A percentile compares a stretch with the other conserved stretches of the same genome.
These are phyloP conservation scores for Paraphoma chrysanthemicola DNA, from an alignment of 2,329 filamentous ascomycete species.

Conservation along the genomic window DNA sequence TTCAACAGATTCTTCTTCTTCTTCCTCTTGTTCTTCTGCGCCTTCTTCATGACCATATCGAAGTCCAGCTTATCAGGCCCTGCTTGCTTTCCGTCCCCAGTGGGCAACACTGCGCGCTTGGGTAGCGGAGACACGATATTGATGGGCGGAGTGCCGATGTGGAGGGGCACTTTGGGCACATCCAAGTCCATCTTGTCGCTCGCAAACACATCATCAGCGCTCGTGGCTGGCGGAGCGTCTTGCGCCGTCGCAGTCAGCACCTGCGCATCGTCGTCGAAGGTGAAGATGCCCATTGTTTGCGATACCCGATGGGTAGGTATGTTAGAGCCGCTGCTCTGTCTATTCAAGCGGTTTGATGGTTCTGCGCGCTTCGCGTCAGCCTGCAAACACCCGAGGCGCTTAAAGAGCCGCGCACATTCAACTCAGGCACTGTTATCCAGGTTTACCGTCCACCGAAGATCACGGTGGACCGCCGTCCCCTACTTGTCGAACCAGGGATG, in stretches of 20 bases:
- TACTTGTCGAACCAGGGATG: slow-evolving; percentile 56
- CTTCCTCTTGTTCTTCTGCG: slow-evolving; percentile 48
- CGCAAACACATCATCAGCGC: slow-evolving; percentile 24
- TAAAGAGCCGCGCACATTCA: slow-evolving; percentile 32
- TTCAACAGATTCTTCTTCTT: slow-evolving; percentile 46
- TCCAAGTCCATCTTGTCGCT: slow-evolving; percentile 35
- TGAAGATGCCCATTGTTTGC: slow-evolving; percentile 41
- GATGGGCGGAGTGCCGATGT: slow-evolving; percentile 46
- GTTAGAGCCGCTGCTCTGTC: slow-evolving; percentile 12
- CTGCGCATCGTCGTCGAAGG: slow-evolving; percentile 43
- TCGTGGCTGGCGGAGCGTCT: slow-evolving; percentile 8
- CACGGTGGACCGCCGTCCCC: slow-evolving; percentile 59
- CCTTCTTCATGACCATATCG: slow-evolving; percentile 46
- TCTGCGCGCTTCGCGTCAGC: slow-evolving; percentile 35
- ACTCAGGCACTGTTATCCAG: slow-evolving; percentile 24
- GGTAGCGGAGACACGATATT: slow-evolving; percentile 42
- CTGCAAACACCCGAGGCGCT: slow-evolving; percentile 16
- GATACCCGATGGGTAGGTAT: slow-evolving; percentile 10
- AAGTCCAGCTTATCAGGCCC: slow-evolving; percentile 48
- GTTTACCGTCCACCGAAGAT: slow-evolving; percentile 59
- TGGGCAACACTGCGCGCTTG: slow-evolving; percentile 32
- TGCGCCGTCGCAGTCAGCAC: slow-evolving; percentile 21
- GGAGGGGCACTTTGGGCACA: slow-evolving; percentile 23
- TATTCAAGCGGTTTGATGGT: slow-evolving; percentile 18
- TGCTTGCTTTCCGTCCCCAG: slow-evolving; percentile 28